phyloP scores from a whole-genome alignment of 257 asterid genomes.

The Nicotiana attenuata region DNA sequence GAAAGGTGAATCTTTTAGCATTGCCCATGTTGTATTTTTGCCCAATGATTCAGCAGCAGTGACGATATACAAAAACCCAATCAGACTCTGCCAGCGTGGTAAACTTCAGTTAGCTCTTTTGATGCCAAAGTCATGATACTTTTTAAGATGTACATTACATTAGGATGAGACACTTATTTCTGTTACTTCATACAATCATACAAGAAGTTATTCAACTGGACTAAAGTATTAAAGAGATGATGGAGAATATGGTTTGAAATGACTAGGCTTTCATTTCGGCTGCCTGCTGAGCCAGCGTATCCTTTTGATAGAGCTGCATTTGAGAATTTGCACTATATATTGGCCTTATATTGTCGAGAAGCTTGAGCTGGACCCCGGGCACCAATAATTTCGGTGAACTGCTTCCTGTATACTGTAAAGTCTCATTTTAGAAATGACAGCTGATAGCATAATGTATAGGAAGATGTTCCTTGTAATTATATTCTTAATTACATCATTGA shows the following conservation, averaged over 20 bases:
- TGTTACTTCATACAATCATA: neutral
- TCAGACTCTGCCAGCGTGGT: slow-evolving; percentile 66
- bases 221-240: neutral
- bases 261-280: too few relatives aligned
- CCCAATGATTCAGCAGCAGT: slow-evolving; percentile 53
- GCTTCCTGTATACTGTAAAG: neutral
- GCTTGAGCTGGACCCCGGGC: neutral
- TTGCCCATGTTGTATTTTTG: slow-evolving; percentile 67
- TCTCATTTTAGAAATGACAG: neutral
- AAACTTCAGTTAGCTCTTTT: slow-evolving; percentile 62
- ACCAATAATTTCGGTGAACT: neutral
- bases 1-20: slow-evolving; percentile 86
- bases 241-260: neutral
- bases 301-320: slow-evolving; percentile 1
- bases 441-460: neutral
- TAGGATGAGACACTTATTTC: neutral
- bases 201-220: neutral
- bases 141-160: too few relatives aligned
- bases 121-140: slow-evolving; percentile 15
- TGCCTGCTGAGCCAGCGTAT: neutral
- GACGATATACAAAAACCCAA: slow-evolving; percentile 68
- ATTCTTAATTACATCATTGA: neutral
- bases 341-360: neutral
- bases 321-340: neutral
- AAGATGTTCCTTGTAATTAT: neutral